Evolutionary conservation across 768 basidiomycete genomes (phyloP), one percentile per base, ranked within the genome.

Genomic region (Hericium alpestre): DNA sequence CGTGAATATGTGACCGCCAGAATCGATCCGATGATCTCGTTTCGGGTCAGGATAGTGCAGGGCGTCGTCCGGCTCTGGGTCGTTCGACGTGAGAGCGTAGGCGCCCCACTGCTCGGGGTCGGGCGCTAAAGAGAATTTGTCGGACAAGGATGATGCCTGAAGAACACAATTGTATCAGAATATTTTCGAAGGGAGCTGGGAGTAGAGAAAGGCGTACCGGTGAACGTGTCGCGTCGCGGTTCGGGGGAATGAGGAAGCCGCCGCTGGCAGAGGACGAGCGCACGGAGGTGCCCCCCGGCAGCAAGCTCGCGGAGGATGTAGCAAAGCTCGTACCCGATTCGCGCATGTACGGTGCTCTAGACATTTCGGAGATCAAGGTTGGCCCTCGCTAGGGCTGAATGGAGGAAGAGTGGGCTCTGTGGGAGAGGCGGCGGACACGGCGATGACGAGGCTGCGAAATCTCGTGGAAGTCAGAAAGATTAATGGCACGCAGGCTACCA

Each of bases 31-130:
- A 48, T 73, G 65, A 60, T 84, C 80, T 18, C 79, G 73, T 37
- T 65, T 71, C 3, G 81, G 79, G 66, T 83, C 78, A 0, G 85
- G 85, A 61, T 79, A 81, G 63, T 87, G 85, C 2, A 87, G 73
- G 52, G 74, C 69, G 63, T 87, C 85, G 59, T 87, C 84, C 0
- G 77, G 73, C 55, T 86, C 84, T n/a, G 74, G 73, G 0, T 63
- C 64, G 41, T 61, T 56, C 53, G 73, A 72, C 59, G 77, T 65
- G n/a, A 80, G 65, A 2, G 78, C 72, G 39, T 71, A 64, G 4
- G 76, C 70, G 67, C 81, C 82, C 73, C 79, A 71, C 25, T 73
- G 73, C 1, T 79, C 75, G 20, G 80, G 79, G 56, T 76, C 67
- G 3, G 74, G 64, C 8, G 67, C 62, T 57, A 78, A 65, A 8